Evolutionary conservation across 2,329 filamentous ascomycete species (phyloP).

Genomic region (Colletotrichum orchidophilum): DNA sequence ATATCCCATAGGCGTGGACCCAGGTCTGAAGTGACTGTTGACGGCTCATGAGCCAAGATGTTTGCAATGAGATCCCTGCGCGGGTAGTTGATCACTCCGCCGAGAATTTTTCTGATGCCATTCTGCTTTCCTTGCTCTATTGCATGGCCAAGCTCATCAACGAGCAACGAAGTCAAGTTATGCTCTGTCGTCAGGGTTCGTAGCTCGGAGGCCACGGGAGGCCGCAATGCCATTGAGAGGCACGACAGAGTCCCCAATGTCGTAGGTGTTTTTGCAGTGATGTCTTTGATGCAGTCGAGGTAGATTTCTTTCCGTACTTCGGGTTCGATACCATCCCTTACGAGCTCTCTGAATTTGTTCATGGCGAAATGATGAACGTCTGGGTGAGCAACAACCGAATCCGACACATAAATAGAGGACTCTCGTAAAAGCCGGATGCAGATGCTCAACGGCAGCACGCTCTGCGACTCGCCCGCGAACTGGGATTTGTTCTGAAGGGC

Average conservation of each 20-base stretch:
- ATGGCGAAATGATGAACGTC: slow-evolving; percentile 73
- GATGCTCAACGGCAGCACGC: slow-evolving; percentile 58
- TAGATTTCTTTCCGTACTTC: slow-evolving; percentile 71
- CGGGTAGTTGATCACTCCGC: slow-evolving; percentile 58
- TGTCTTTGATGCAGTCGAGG: slow-evolving; percentile 72
- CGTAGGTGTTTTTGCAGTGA: slow-evolving; percentile 68
- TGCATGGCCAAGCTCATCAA: slow-evolving; percentile 71
- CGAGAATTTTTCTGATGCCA: slow-evolving; percentile 55
- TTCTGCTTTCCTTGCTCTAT: slow-evolving; percentile 51
- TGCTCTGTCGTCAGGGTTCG: slow-evolving; percentile 67
- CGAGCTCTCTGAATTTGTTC: slow-evolving; percentile 68
- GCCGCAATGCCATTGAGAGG: slow-evolving; percentile 60
- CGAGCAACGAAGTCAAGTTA: slow-evolving; percentile 67
- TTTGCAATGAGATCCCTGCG: slow-evolving; percentile 66
- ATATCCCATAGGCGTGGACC: slow-evolving; percentile 76
- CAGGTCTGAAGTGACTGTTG: slow-evolving; percentile 69
- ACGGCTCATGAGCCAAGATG: slow-evolving; percentile 69
- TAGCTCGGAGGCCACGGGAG: slow-evolving; percentile 60
- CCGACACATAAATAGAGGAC: slow-evolving; percentile 66
- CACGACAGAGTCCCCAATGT: slow-evolving; percentile 80
- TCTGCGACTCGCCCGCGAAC: slow-evolving; percentile 44
- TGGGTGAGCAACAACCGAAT: slow-evolving; percentile 64
- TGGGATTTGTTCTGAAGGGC: slow-evolving; percentile 56
- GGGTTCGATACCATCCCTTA: slow-evolving; percentile 61
- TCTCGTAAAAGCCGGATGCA: slow-evolving; percentile 77